Evolutionary conservation across 2,329 filamentous ascomycete genomes (phyloP), one percentile per base, ranked within the genome.

Genomic region (Claviceps pusilla): DNA sequence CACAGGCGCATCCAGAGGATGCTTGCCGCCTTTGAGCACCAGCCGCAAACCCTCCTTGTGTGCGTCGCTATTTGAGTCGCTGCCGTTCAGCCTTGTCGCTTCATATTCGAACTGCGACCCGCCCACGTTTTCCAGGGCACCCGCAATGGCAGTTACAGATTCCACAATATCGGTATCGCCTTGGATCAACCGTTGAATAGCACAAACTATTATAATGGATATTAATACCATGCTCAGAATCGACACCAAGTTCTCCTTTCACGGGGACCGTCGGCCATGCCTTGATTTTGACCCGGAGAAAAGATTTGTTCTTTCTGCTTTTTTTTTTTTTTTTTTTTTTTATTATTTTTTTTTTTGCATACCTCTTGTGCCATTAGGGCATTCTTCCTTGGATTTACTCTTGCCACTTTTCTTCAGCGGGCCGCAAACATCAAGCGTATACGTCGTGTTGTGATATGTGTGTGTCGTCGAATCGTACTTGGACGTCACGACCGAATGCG

Each of bases 391-490:
- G 59, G 77, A 75, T 19, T 72, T 69, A 1, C 74, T 71, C 29
- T 77, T 78, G 47, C 78, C 79, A 51, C 75, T 77, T 65, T 79
- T 78, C 66, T 79, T 78, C 59, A 95, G 70, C 7, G 79, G 74
- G 52, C 74, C 70, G 71, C 89, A 95, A 50, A 94, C 75, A 62
- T 94, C 86, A 55, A 94, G 65, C 0, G 87, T 90, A 68, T 89
- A 94, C 47, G 87, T 91, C 31, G 82, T 88, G 67, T 93, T 93
- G 55, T 61, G 60, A 52, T 69, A 64, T 57, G 73, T 75, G 33
- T 79, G 72, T 16, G 74, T 73, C 16, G 73, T 76, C 24, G 76
- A 75, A 39, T 76, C 68, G 58, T 75, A 72, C 60, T 73, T 74
- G 62, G 72, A 74, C 50, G 79, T 79, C 54, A 87, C 76, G 42